Evolutionary conservation across 1,284 basidiomycete species (phyloP), one percentile per base, ranked within the genome.

Genomic region (Moesziomyces sp.): DNA sequence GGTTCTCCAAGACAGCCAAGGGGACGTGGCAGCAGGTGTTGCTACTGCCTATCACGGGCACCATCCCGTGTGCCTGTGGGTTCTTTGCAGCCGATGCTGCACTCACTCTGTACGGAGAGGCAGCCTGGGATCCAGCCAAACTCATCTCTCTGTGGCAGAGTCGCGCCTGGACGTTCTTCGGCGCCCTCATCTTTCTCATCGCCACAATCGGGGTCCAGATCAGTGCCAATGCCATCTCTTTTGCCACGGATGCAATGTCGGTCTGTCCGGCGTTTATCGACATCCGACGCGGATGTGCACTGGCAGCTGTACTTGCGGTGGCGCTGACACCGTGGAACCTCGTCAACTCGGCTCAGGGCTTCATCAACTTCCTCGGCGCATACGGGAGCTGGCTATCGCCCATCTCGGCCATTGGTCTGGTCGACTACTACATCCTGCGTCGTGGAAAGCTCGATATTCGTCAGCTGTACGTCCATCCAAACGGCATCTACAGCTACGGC

Each of bases 321-420:
- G 56, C 43, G 8, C 49, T 64, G 5, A 64, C 60, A 1, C 67
- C 61, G 11, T 70, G 67, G 67, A 59, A 64, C 21, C 40, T 70
- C 11, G 44, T 70, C 52, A 52, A 35, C 24, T 54, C 50, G 8
- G 67, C 54, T 1, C 47, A 54, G 24, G 67, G 57, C 3, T 70
- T 70, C 52, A 33, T 64, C 21, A 65, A 58, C 40, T 71, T 71
- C 42, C 51, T 71, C 19, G 61, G 61, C n/a, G 62, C 61, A 1
- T 71, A 66, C 40, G 67, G 61, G 3, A 66, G 61, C 45, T 71
- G 62, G 61, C 28, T 65, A 0, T 52, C 56, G 0, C 62, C 61
- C 2, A 52, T 71, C 44, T 55, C 55, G 3, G 62, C 52, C 26
- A 61, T 71, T 43, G 28, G 46, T 2, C 47, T 71, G 14, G 53